Conservation (phyloP, 2,329 filamentous ascomycete genomes). For the Alternaria conjuncta region DNA sequence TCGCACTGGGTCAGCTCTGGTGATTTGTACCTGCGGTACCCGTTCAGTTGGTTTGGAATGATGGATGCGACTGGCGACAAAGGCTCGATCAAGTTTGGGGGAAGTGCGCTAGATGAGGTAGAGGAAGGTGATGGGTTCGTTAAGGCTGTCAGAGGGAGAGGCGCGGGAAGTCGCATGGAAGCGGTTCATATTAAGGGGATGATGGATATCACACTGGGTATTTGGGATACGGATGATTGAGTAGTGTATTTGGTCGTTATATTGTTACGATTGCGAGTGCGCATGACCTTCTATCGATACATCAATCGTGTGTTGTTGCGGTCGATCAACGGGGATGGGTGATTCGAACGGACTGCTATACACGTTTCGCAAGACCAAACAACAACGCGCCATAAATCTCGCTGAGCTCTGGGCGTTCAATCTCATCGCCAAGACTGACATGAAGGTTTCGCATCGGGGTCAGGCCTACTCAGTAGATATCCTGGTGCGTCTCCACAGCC, state of each 20-base stretch:
- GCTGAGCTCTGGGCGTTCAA: background rate
- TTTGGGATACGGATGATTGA: background rate
- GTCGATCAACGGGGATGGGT: background rate
- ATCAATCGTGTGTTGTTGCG: background rate
- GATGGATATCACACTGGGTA: background rate
- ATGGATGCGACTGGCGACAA: rapidly evolving
- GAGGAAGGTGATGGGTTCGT: background rate
- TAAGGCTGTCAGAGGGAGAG: background rate
- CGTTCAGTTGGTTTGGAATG: background rate
- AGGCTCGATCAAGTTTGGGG: background rate
- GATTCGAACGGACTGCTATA: background rate
- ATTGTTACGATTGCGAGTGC: background rate
- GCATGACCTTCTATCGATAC: background rate
- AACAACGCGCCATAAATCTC: background rate
- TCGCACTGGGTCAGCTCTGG: background rate
- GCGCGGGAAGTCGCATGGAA: background rate
- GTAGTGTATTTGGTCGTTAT: background rate
- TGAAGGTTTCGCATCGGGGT: background rate
- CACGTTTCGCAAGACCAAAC: background rate
- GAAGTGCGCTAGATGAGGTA: background rate
- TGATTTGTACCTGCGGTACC: background rate
- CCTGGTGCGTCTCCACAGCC: background rate
- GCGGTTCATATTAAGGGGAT: background rate
- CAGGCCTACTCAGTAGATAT: background rate
- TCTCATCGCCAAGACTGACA: background rate